Evolutionary conservation across 1,284 basidiomycete genomes (phyloP).

Genomic region (Pulchroboletus neoregius): DNA sequence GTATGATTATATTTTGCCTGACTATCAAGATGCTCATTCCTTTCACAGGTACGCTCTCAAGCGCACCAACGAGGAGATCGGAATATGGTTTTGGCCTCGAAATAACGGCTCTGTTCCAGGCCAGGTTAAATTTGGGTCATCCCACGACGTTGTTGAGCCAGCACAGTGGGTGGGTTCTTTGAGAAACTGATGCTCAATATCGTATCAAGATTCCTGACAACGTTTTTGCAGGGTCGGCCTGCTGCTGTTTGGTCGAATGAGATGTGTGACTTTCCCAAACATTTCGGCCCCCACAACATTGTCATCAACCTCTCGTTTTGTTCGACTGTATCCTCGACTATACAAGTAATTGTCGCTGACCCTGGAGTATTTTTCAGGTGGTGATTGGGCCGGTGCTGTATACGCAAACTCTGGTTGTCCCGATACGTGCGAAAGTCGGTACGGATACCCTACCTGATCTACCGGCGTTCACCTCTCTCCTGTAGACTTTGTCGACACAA

Average conservation of each 20-base stretch:
- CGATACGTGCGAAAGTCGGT: constrained; percentile 28
- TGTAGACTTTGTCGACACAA: constrained; percentile 30
- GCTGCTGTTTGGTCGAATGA: constrained; percentile 35
- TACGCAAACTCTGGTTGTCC: constrained; percentile 35
- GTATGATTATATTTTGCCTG: constrained; percentile 15
- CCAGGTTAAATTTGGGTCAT: constrained; percentile 11
- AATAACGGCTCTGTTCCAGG: constrained; percentile 11
- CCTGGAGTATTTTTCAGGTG: constrained; percentile 25
- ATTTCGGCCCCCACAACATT: constrained; percentile 36
- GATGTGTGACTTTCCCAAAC: constrained; percentile 28
- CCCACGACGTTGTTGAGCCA: constrained; percentile 14
- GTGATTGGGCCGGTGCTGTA: constrained; percentile 39
- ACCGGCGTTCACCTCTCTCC: not conserved
- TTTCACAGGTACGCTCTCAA: constrained; percentile 25
- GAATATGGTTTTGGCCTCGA: constrained; percentile 27
- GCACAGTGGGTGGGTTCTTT: constrained; percentile 26
- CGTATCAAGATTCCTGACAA: not conserved
- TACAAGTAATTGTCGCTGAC: not conserved
- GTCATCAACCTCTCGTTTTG: constrained; percentile 41
- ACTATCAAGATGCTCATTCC: constrained; percentile 3
- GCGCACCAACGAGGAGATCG: constrained; percentile 17
- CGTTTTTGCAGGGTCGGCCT: constrained; percentile 31
- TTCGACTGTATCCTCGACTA: constrained; percentile 10
- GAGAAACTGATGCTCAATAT: not conserved
- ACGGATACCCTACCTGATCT: not conserved